A percentile compares a stretch with the other conserved stretches of the same genome.
Evolutionary conservation across 805 yeast genomes (phyloP).

Genomic region (Clavispora phyllophila): DNA sequence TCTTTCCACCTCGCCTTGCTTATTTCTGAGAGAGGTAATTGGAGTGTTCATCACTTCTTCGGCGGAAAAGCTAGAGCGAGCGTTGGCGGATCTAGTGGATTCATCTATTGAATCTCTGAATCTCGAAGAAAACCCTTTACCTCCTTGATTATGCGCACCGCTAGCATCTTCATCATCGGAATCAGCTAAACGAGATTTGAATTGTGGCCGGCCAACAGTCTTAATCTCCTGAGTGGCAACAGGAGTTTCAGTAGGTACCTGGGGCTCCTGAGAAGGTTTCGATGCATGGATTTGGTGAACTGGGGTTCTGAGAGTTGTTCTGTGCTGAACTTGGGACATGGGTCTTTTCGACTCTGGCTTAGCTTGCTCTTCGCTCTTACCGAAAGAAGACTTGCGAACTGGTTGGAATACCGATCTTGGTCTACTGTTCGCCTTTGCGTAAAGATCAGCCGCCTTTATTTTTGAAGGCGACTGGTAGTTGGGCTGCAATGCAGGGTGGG

Average conservation of each 20-base stretch:
- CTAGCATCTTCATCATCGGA: conserved; percentile 50
- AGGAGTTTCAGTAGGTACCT: not conserved
- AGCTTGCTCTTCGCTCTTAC: conserved; percentile 30
- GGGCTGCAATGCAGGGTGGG: conserved; percentile 37
- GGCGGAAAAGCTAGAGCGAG: conserved; percentile 2
- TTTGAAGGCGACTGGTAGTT: conserved; percentile 37
- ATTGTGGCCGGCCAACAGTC: conserved; percentile 11
- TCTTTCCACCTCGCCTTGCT: not conserved
- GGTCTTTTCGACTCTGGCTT: conserved; percentile 6
- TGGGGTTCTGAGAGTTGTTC: conserved; percentile 6
- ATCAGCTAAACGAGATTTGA: conserved; percentile 56
- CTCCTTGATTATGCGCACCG: not conserved
- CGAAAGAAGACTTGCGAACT: conserved; percentile 52
- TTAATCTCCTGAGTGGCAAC: conserved; percentile 1
- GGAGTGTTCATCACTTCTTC: conserved; percentile 7
- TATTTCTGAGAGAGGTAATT: not conserved
- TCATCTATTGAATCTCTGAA: conserved; percentile 29
- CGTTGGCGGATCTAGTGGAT: conserved; percentile 6
- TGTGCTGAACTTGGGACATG: conserved; percentile 5
- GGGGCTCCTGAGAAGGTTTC: not conserved
- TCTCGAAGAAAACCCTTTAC: conserved; percentile 21
- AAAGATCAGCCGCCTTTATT: conserved; percentile 47
- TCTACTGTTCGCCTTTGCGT: conserved; percentile 46
- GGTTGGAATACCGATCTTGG: conserved; percentile 37
- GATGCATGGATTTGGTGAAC: not conserved